phyloP scores from a whole-genome alignment of 2,329 filamentous ascomycete species.

The Fusarium sp. region DNA sequence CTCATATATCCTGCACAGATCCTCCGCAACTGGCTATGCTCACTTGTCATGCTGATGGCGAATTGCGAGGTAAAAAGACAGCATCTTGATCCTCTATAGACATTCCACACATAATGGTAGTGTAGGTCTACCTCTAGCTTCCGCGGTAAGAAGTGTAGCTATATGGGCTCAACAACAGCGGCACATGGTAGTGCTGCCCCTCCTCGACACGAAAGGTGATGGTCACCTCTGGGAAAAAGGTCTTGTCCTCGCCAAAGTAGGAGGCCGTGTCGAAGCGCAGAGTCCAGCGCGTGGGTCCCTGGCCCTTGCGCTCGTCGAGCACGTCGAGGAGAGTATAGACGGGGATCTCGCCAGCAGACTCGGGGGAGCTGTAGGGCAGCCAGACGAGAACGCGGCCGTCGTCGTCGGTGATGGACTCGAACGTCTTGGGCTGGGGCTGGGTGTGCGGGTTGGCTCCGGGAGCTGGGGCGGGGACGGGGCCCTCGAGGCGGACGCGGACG shows the following conservation, averaged over 20 bases:
- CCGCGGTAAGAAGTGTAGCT: conserved; percentile 87
- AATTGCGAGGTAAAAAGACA: background rate
- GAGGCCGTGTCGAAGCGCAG: conserved; percentile 78
- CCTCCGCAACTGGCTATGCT: background rate
- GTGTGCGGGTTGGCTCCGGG: conserved; percentile 41
- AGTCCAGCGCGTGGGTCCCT: conserved; percentile 69
- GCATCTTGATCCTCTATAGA: background rate
- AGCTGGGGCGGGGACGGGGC: conserved; percentile 49
- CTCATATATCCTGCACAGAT: background rate
- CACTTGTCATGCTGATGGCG: background rate
- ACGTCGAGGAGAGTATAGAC: conserved; percentile 70
- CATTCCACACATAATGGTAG: background rate
- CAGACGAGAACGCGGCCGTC: conserved; percentile 81
- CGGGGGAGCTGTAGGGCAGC: conserved; percentile 68
- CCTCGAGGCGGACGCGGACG: conserved; percentile 75
- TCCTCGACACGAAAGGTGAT: conserved; percentile 65
- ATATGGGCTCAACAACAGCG: conserved; percentile 80
- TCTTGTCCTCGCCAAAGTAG: conserved; percentile 75
- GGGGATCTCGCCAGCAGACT: conserved; percentile 66
- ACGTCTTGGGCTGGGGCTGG: conserved; percentile 58
- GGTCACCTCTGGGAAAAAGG: conserved; percentile 71
- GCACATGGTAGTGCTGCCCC: conserved; percentile 82
- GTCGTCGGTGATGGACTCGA: conserved; percentile 77
- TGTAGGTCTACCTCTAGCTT: conserved; percentile 60
- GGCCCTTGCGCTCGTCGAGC: conserved; percentile 56